Evolutionary conservation across 768 basidiomycete genomes (phyloP).

Genomic region (Auricularia cornea): DNA sequence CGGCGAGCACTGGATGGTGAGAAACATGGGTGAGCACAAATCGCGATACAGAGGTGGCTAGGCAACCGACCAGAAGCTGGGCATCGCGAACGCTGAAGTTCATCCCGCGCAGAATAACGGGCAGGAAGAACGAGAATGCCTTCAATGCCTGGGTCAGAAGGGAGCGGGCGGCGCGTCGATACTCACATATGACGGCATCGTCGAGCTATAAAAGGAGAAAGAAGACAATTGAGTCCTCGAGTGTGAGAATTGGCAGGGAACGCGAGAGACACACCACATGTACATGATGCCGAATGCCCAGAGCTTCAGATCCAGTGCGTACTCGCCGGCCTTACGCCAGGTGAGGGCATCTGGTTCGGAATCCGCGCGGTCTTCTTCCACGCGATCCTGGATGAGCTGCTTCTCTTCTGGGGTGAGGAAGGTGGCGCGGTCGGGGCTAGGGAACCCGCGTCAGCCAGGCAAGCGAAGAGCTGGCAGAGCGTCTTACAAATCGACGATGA

Average conservation of each 20-base stretch:
- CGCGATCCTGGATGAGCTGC: slow-evolving; percentile 13
- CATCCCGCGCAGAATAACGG: slow-evolving; percentile 15
- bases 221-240: too few species aligned
- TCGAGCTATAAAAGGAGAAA: neutral
- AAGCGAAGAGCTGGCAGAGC: neutral
- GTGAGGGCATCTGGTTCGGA: slow-evolving; percentile 16
- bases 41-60: slow-evolving; percentile 11
- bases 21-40: slow-evolving; percentile 14
- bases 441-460: neutral
- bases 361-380: slow-evolving; percentile 21
- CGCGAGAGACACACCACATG: slow-evolving; percentile 7
- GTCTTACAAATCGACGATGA: slow-evolving; percentile 21
- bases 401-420: slow-evolving; percentile 20
- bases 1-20: slow-evolving; percentile 15
- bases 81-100: slow-evolving; percentile 13
- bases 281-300: slow-evolving; percentile 18
- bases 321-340: slow-evolving; percentile 10
- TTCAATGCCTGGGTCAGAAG: neutral
- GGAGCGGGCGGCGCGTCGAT: neutral
- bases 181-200: neutral
- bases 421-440: slow-evolving; percentile 18
- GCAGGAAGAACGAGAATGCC: slow-evolving; percentile 17
- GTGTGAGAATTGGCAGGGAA: too few species aligned
- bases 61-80: slow-evolving; percentile 14
- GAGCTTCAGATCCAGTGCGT: slow-evolving; percentile 17